phyloP scores from a whole-genome alignment of 495 filamentous ascomycete species.

The Penicillium cosmopolitanum region DNA sequence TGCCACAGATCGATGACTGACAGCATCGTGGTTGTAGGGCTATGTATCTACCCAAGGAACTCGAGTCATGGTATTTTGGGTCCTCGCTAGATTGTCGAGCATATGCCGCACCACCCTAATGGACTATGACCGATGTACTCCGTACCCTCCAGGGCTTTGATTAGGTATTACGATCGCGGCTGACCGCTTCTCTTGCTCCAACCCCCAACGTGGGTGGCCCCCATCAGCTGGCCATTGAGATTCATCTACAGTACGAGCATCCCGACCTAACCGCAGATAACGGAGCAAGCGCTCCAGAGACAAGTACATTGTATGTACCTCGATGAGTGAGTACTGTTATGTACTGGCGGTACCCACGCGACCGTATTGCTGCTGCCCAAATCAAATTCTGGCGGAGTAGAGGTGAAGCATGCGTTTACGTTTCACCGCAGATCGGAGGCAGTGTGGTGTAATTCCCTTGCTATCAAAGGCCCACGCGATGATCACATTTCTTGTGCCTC shows the following conservation, averaged over 20 bases:
- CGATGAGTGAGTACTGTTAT: no score
- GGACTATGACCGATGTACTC: neutral
- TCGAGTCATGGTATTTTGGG: slow-evolving; percentile 1
- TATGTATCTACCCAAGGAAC: neutral
- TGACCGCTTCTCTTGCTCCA: slow-evolving; percentile 34
- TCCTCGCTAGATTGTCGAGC: neutral
- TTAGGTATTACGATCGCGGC: slow-evolving; percentile 21
- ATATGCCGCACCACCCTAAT: neutral
- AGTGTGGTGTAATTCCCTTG: slow-evolving; percentile 7
- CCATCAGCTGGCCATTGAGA: slow-evolving; percentile 17
- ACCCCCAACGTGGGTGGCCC: slow-evolving; percentile 9
- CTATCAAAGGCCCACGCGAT: slow-evolving; percentile 3
- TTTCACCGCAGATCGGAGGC: slow-evolving; percentile 21
- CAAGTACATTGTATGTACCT: neutral
- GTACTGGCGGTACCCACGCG: neutral
- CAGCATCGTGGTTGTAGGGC: neutral
- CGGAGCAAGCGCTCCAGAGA: neutral
- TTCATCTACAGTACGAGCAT: slow-evolving; percentile 9
- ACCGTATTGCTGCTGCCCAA: slow-evolving; percentile 7
- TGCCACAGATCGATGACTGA: neutral
- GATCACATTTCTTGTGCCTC: neutral
- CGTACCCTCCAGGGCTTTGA: neutral
- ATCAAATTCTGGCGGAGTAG: slow-evolving; percentile 10
- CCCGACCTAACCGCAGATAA: neutral
- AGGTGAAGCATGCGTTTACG: slow-evolving; percentile 7